Evolutionary conservation across 306 rosid genomes (phyloP).

Genomic region (Prunus dulcis): DNA sequence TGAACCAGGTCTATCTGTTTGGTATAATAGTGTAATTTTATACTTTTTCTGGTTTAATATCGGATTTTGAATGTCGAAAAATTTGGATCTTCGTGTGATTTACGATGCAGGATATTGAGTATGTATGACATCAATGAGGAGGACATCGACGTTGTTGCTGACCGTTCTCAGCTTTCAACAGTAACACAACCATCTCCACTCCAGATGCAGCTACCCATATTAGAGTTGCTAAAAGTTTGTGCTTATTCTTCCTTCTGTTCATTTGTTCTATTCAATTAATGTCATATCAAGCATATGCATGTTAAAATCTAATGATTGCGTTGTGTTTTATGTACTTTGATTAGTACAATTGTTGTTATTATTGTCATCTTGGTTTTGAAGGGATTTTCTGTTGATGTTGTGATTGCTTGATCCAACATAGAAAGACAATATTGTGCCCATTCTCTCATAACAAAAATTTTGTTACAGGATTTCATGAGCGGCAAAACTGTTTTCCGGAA

Average conservation of each 20-base stretch:
- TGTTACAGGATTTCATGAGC: conserved; percentile 93
- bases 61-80: not conserved
- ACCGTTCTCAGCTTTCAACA: conserved; percentile 60
- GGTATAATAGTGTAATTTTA: not conserved
- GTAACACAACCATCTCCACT: conserved; percentile 62
- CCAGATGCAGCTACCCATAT: conserved; percentile 77
- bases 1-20: not conserved
- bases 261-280: not conserved
- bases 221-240: conserved; percentile 86
- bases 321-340: not conserved
- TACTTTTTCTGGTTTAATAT: not conserved
- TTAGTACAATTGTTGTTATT: not conserved
- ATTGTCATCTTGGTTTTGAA: not conserved
- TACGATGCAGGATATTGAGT: conserved; percentile 67
- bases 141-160: conserved; percentile 65
- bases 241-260: not conserved
- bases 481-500: conserved; percentile 84
- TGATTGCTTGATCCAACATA: not conserved
- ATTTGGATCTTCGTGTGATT: conserved; percentile 7
- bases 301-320: not conserved
- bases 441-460: not conserved
- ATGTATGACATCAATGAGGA: conserved; percentile 79
- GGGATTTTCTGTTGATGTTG: not conserved
- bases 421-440: not conserved
- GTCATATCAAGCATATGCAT: conserved; percentile 1